A percentile compares a stretch with the other conserved stretches of the same genome.
Conservation (phyloP, 2,329 filamentous ascomycete species). For the Cytospora leucostoma region DNA sequence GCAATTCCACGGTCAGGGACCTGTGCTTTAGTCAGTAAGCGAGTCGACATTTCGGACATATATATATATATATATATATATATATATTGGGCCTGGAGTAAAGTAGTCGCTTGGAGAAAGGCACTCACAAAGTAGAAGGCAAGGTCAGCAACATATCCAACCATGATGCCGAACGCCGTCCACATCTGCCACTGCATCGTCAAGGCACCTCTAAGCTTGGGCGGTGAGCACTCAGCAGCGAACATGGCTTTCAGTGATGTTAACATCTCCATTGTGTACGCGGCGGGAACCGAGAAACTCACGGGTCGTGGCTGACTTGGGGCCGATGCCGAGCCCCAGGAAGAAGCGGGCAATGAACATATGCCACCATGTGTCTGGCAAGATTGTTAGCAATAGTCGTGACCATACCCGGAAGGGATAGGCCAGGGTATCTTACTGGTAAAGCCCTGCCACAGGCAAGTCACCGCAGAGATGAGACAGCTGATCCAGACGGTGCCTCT, state of each 20-base stretch:
- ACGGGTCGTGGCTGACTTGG: conserved; percentile 67
- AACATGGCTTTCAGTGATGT: conserved; percentile 56
- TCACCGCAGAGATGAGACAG: conserved; percentile 56
- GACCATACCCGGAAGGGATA: neutral
- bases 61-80: too few relatives aligned
- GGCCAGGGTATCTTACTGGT: conserved; percentile 33
- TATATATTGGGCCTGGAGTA: neutral
- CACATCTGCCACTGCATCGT: conserved; percentile 61
- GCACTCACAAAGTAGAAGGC: conserved; percentile 55
- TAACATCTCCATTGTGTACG: conserved; percentile 5
- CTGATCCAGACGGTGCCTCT: conserved; percentile 71
- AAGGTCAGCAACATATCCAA: conserved; percentile 62
- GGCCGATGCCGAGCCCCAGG: conserved; percentile 70
- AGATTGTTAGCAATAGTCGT: neutral
- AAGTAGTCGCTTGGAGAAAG: neutral
- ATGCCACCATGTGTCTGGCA: conserved; percentile 57
- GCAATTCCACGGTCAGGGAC: conserved; percentile 52
- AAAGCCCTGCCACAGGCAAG: conserved; percentile 54
- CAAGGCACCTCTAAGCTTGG: conserved; percentile 64
- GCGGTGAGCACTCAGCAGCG: conserved; percentile 67
- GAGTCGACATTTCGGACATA: neutral
- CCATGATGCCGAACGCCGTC: conserved; percentile 55
- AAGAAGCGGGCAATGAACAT: conserved; percentile 71
- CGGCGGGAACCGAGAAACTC: neutral
- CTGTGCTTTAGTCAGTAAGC: neutral